phyloP scores from a whole-genome alignment of 2,329 filamentous ascomycete species.

The Fusarium euwallaceae region DNA sequence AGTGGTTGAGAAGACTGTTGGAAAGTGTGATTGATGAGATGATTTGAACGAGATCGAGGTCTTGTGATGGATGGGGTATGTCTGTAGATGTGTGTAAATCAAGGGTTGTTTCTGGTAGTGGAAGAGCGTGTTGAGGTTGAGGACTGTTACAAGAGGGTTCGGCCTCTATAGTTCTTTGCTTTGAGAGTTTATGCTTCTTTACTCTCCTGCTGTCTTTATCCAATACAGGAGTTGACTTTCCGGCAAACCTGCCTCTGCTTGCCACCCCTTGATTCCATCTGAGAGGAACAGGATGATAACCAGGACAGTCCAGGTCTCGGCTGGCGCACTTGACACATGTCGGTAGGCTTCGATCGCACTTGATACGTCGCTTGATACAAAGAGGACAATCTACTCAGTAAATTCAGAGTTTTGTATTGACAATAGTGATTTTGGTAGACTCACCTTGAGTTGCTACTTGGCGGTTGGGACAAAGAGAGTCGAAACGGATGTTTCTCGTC shows the following conservation, averaged over 20 bases:
- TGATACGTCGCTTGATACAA: conserved; percentile 37
- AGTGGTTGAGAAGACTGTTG: conserved; percentile 32
- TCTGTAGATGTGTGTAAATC: neutral
- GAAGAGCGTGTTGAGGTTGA: neutral
- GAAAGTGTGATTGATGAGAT: conserved; percentile 17
- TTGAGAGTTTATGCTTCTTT: neutral
- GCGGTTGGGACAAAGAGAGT: conserved; percentile 27
- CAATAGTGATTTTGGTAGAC: neutral
- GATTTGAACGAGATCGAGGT: neutral
- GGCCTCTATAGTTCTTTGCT: neutral
- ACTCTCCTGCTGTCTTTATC: neutral
- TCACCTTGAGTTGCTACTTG: conserved; percentile 30
- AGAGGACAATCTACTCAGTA: conserved; percentile 28
- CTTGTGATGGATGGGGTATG: neutral
- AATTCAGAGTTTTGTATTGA: neutral
- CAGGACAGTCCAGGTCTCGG: conserved; percentile 31
- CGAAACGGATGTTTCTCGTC: conserved; percentile 33
- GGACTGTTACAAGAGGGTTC: neutral
- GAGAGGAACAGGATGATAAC: conserved; percentile 32
- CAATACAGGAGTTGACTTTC: conserved; percentile 20
- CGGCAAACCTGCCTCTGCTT: conserved; percentile 35
- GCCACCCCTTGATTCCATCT: conserved; percentile 42
- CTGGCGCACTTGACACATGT: conserved; percentile 36
- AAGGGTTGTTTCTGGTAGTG: neutral
- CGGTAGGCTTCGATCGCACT: conserved; percentile 38